These are phyloP conservation scores for Alternaria ethzedia DNA, from an alignment of 2,329 filamentous ascomycete genomes.

Conservation along the genomic window DNA sequence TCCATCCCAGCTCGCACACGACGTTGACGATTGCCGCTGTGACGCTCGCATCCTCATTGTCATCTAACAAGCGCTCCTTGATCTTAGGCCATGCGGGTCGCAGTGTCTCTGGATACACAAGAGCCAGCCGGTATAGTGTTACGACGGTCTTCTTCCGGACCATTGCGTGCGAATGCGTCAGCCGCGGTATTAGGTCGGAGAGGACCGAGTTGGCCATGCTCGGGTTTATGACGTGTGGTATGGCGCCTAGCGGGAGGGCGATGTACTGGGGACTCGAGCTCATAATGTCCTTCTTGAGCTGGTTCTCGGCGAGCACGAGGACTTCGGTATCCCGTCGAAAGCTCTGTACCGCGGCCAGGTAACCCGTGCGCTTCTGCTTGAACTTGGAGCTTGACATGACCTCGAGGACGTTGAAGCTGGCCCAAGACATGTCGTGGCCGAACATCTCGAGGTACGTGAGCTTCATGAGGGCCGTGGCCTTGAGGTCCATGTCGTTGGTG, in stretches of 20 bases:
- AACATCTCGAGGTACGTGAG: slow-evolving; percentile 99
- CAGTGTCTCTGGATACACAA: slow-evolving; percentile 96
- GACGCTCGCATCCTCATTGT: slow-evolving; percentile 87
- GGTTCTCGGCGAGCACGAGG: slow-evolving; percentile 94
- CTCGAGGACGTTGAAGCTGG: slow-evolving; percentile 95
- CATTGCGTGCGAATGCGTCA: slow-evolving; percentile 83
- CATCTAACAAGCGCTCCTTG: slow-evolving; percentile 90
- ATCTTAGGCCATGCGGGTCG: slow-evolving; percentile 96
- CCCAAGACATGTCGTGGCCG: slow-evolving; percentile 99
- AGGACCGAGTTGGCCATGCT: slow-evolving; percentile 90
- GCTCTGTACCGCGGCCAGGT: slow-evolving; percentile 93
- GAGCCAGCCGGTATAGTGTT: slow-evolving; percentile 87
- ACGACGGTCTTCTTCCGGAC: slow-evolving; percentile 97
- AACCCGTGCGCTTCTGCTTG: slow-evolving; percentile 92
- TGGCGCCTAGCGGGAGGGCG: slow-evolving; percentile 81
- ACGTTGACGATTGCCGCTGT: slow-evolving; percentile 97
- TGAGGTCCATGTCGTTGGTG: slow-evolving; percentile 95
- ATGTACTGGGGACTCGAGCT: slow-evolving; percentile 77
- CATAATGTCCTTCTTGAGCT: slow-evolving; percentile 91
- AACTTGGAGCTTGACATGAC: slow-evolving; percentile 98
- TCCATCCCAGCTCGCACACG: slow-evolving; percentile 93
- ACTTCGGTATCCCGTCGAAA: slow-evolving; percentile 96
- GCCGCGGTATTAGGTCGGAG: slow-evolving; percentile 81
- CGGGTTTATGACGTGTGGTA: slow-evolving; percentile 94
- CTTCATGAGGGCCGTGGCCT: slow-evolving; percentile 94